phyloP scores from a whole-genome alignment of 345 rosid genomes.

The Balakata baccata region DNA sequence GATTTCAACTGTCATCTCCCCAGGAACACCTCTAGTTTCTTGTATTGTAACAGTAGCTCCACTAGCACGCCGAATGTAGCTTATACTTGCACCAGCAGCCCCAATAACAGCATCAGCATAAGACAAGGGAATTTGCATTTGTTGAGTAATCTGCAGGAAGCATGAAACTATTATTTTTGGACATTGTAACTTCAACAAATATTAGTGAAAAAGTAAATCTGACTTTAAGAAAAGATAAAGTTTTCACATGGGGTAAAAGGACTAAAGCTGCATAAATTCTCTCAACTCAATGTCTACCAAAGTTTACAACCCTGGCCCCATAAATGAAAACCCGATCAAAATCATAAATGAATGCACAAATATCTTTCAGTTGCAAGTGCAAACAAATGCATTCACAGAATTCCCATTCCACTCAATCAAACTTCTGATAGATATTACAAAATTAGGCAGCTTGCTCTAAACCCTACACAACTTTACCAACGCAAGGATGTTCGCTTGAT shows the following conservation, averaged over 20 bases:
- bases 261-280: not conserved
- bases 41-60: slow-evolving; percentile 97
- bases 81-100: slow-evolving; percentile 87
- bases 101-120: slow-evolving; percentile 99
- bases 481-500: not conserved
- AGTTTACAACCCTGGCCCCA: not conserved
- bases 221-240: not conserved
- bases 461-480: not conserved
- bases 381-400: not conserved
- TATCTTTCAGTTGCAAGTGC: not conserved
- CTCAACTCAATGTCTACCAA: not conserved
- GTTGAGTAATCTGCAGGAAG: slow-evolving; percentile 69
- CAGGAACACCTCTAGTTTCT: slow-evolving; percentile 93
- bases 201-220: not conserved
- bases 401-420: not conserved
- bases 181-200: not conserved
- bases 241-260: not conserved
- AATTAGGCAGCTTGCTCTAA: not conserved
- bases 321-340: not conserved
- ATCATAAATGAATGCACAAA: not conserved
- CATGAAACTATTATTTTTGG: slow-evolving; percentile 7
- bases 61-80: slow-evolving; percentile 93
- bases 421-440: not conserved
- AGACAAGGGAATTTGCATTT: slow-evolving; percentile 88
- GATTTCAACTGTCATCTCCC: slow-evolving; percentile 98